Conservation (phyloP, 306 rosid species). For the Trifolium pratense region DNA sequence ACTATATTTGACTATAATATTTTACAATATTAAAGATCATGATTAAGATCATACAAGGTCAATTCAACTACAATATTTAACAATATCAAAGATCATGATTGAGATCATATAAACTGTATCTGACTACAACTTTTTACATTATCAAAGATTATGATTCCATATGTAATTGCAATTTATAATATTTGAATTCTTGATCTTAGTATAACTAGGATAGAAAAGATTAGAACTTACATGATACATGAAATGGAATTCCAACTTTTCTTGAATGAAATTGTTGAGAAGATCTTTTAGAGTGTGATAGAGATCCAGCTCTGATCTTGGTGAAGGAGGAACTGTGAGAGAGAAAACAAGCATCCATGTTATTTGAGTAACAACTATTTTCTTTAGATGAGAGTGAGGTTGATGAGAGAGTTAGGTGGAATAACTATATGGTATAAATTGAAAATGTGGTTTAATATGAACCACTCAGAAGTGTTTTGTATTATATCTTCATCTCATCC, state of each 20-base stretch:
- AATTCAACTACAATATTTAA: too few relatives aligned
- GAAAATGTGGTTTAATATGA: slow-evolving; percentile 31
- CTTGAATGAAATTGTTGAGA: slow-evolving; percentile 45
- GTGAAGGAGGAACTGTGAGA: slow-evolving; percentile 63
- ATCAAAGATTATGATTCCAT: neutral
- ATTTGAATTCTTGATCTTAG: slow-evolving; percentile 6
- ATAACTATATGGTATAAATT: slow-evolving; percentile 37
- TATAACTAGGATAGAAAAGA: neutral
- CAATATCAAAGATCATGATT: too few relatives aligned
- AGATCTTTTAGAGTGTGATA: slow-evolving; percentile 38
- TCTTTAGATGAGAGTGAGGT: slow-evolving; percentile 33
- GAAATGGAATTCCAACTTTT: slow-evolving; percentile 43
- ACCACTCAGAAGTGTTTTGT: slow-evolving; percentile 56
- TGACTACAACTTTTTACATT: neutral
- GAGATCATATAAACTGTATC: neutral
- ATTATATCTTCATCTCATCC: slow-evolving; percentile 55
- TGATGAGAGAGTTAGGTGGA: slow-evolving; percentile 24
- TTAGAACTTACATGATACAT: slow-evolving; percentile 61
- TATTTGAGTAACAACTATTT: slow-evolving; percentile 15
- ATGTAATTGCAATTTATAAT: neutral
- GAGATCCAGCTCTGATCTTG: slow-evolving; percentile 38
- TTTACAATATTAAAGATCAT: too few relatives aligned
- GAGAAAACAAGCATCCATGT: slow-evolving; percentile 82
- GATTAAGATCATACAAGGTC: too few relatives aligned
- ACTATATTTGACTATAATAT: neutral